Conservation (phyloP, 2,329 filamentous ascomycete genomes). For the Westerdykella sp. region DNA sequence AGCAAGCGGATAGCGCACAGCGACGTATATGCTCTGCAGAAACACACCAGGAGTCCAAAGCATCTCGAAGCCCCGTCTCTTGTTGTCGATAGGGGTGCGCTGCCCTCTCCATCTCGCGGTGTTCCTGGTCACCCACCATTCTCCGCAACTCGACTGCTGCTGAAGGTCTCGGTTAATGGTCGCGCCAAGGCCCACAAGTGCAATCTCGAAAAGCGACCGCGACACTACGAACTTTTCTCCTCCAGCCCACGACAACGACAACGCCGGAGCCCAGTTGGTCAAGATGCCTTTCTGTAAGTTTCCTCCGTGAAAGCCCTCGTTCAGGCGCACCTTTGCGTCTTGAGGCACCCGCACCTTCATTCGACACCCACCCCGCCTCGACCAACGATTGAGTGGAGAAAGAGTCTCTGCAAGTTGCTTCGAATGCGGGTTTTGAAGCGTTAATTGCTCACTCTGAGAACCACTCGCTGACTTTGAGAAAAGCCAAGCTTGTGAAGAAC, state of each 20-base stretch:
- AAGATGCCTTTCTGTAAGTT: conserved; percentile 47
- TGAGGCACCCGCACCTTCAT: conserved; percentile 6
- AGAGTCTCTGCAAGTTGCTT: conserved; percentile 78
- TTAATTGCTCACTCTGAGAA: conserved; percentile 98
- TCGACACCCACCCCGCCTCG: conserved; percentile 23
- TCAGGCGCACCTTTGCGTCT: conserved; percentile 1
- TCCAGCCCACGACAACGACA: conserved; percentile 22
- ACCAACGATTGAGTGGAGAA: conserved; percentile 23
- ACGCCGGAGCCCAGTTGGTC: conserved; percentile 21
- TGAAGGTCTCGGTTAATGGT: too few relatives aligned
- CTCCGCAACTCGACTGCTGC: conserved; percentile 2
- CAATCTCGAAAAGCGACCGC: conserved; percentile 3
- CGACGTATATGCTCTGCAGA: too few relatives aligned
- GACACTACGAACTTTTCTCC: conserved; percentile 18
- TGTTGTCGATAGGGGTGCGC: background rate
- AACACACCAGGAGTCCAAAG: too few relatives aligned
- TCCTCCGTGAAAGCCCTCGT: conserved; percentile 3
- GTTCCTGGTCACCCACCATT: conserved; percentile 20
- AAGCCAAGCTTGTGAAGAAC: conserved; percentile 97
- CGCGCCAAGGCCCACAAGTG: conserved; percentile 5
- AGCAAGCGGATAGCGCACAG: too few relatives aligned
- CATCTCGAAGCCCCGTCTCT: background rate
- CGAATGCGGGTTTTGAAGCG: conserved; percentile 81
- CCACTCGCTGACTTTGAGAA: conserved; percentile 18
- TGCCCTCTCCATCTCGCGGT: too few relatives aligned